Conservation (phyloP, 495 filamentous ascomycete species). For the Xylaria nigripes region DNA sequence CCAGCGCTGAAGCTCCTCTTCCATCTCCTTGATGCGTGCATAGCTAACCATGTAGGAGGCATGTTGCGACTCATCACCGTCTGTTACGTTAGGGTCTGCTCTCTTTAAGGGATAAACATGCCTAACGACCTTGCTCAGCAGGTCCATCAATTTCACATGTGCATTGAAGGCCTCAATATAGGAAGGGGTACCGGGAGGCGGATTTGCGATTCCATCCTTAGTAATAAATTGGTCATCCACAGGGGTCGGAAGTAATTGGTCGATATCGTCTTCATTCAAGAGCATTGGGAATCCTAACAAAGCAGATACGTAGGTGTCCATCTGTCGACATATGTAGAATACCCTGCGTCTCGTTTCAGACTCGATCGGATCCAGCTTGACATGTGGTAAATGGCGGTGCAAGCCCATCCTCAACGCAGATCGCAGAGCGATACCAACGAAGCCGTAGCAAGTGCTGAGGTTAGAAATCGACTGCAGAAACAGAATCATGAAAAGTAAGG, state of each 20-base stretch:
- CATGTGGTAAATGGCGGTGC: slow-evolving; percentile 63
- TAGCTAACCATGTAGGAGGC: slow-evolving; percentile 76
- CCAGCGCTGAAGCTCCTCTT: slow-evolving; percentile 78
- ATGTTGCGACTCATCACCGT: slow-evolving; percentile 28
- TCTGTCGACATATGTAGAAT: slow-evolving; percentile 86
- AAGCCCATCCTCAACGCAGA: slow-evolving; percentile 81
- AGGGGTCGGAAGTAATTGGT: slow-evolving; percentile 76
- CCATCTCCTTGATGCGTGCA: slow-evolving; percentile 81
- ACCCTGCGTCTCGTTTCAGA: slow-evolving; percentile 73
- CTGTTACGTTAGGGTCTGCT: slow-evolving; percentile 48
- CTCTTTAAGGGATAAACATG: slow-evolving; percentile 85
- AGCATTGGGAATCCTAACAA: slow-evolving; percentile 79
- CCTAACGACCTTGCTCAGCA: slow-evolving; percentile 77
- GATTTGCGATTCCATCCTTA: slow-evolving; percentile 58
- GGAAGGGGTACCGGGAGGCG: slow-evolving; percentile 67
- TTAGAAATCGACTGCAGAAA: slow-evolving; percentile 89
- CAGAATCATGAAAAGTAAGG: slow-evolving; percentile 83
- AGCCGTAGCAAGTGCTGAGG: slow-evolving; percentile 87
- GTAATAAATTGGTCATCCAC: slow-evolving; percentile 94
- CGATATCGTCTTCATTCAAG: slow-evolving; percentile 80
- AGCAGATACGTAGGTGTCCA: slow-evolving; percentile 90
- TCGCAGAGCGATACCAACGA: slow-evolving; percentile 81
- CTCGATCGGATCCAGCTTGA: slow-evolving; percentile 76
- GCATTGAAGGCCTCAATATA: slow-evolving; percentile 77
- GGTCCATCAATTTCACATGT: slow-evolving; percentile 66